Base-by-base conservation (phyloP, 1,284 basidiomycete species). In the Cryptococcus sp. region DNA sequence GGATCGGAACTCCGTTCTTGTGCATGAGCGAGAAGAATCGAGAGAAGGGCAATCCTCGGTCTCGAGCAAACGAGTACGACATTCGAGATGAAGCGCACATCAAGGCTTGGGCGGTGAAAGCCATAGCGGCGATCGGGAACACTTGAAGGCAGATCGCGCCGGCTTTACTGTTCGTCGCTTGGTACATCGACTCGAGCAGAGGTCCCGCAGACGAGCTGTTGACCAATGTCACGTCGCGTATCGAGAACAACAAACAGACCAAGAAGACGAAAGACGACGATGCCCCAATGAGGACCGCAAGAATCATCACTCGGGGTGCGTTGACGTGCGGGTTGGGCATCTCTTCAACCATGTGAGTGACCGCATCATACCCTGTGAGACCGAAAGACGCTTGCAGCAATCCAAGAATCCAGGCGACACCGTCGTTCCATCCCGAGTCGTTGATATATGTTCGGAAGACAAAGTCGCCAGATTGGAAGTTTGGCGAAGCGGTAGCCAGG, bases 1-100 rank as follows among this genome's bases (percentile, higher is more conserved):
- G 79, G 25, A 79, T 65, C 0, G 79, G 80, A 4, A 81, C 76
- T 50, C 77, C 77, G 16, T 68, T 67, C 10, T 21, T 25, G 33
- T 55, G 54, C 56, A 79, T 77, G 47, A 83, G 72, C 2, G 78
- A 69, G 62, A 84, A 80, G 47, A 73, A 65, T 2, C 43, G 42
- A 26, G 79, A 77, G 51, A 82, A 2, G 80, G 82, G 12, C 48
- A 85, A 75, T 3, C 82, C 83, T 47, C 75, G 74, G 69, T 86
- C 84, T 0, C 83, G 76, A 0, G 83, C 82, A 54, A 86, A 85
- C 33, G 80, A 78, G 74, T 81, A 81, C 3, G 80, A 80, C 55
- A 82, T 80, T 10, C 84, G 78, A 1, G 81, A 83, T 7, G 81
- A 78, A 4, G 80, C 81, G 44, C 80, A 81, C 51, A 79, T 78